Evolutionary conservation across 257 asterid genomes (phyloP), one percentile per base, ranked within the genome.

Genomic region (Nicotiana noctiflora): DNA sequence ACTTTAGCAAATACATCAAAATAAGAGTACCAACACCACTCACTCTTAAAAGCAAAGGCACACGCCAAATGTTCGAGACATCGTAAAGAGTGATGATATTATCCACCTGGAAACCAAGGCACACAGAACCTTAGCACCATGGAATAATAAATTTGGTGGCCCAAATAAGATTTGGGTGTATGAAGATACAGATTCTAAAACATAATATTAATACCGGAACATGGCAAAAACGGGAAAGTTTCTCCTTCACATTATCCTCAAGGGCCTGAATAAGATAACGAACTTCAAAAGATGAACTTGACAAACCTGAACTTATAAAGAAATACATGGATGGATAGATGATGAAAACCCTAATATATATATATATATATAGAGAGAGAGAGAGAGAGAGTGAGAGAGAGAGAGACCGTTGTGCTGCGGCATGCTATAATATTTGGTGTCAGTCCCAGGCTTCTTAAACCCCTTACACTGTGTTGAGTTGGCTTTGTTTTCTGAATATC

Each of bases 391-490:
- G 70, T 14, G 66, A 46, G 84, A 32, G 81, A 46, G 88, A 61
- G 83, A 85, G 79, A 86, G 75, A 92, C 97, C 95, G 13, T 82
- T 81, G 95, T 89, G 89, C 95, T 92, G 83, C 97, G 95, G 88
- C 97, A 92, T 14, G 95, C 97, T 84, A 92, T 85, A 88, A 92
- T 87, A 90, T 90, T 75, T 81, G 97, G 95, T 53, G 89, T 81
- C 80, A 92, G 84, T 74, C 97, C 97, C 91, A 89, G 86, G 89
- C 93, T 90, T 84, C 97, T 84, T 37, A 92, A 87, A 84, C 97
- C 97, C 86, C 95, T 87, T 79, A 92, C 97, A 84, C 97, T 92
- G 85, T 92, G 97, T 81, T 92, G 97, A 77, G 97, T 92, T 76
- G 97, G 97, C 89, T 92, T 92, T 82, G 97, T 92, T 90, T 92